These are phyloP conservation scores for Tilletiopsis washingtonensis DNA, from an alignment of 1,284 basidiomycete genomes.

Conservation along the genomic window DNA sequence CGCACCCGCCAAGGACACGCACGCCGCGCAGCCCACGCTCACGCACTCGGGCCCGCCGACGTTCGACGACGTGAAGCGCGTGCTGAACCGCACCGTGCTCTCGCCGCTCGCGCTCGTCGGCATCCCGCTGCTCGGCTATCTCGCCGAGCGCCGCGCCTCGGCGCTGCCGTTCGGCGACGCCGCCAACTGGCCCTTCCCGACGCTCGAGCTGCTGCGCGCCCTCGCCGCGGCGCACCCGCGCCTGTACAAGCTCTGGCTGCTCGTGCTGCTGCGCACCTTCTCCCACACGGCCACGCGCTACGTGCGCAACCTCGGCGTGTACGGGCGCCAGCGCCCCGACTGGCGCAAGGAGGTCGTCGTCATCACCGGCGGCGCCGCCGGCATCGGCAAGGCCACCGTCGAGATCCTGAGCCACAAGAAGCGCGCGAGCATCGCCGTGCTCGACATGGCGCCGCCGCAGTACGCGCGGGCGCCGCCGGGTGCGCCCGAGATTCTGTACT, in stretches of 20 bases:
- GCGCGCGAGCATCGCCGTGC: slow-evolving; percentile 37
- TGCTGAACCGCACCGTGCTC: slow-evolving; percentile 30
- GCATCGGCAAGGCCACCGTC: slow-evolving; percentile 43
- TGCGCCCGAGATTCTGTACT: slow-evolving; percentile 40
- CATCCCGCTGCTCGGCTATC: slow-evolving; percentile 26
- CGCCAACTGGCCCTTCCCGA: background rate
- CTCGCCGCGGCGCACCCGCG: slow-evolving; percentile 9
- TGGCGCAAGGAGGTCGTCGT: slow-evolving; percentile 41
- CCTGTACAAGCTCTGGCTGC: slow-evolving; percentile 20
- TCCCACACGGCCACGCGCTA: slow-evolving; percentile 31
- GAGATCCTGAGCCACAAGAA: slow-evolving; percentile 32
- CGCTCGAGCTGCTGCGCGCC: slow-evolving; percentile 2
- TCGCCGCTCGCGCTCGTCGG: slow-evolving; percentile 30
- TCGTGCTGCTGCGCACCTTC: slow-evolving; percentile 26
- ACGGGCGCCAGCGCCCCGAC: slow-evolving; percentile 24
- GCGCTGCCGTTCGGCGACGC: slow-evolving; percentile 1
- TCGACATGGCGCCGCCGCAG: slow-evolving; percentile 38
- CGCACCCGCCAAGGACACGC: no score
- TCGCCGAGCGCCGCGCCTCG: slow-evolving; percentile 18
- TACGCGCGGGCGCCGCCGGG: slow-evolving; percentile 36
- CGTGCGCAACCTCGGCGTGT: slow-evolving; percentile 31
- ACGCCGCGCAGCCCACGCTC: no score
- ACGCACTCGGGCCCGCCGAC: no score
- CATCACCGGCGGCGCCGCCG: slow-evolving; percentile 43
- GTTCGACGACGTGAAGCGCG: background rate